Conservation (phyloP, 2,329 filamentous ascomycete species). For the Diplodia seriata region DNA sequence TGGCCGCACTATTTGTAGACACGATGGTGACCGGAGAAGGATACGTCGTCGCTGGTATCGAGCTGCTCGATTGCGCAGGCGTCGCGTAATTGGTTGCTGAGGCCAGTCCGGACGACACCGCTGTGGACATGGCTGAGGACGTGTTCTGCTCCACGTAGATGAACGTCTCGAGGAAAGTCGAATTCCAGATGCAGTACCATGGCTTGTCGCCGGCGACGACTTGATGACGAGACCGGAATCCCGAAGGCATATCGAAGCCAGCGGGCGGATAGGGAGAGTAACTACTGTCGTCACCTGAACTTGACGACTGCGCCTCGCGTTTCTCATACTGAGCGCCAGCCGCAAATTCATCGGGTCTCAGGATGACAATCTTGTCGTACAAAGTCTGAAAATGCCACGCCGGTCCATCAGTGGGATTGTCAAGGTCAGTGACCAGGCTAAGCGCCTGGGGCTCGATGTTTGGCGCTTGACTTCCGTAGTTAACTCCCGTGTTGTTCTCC, state of each 20-base stretch:
- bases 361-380: slow-evolving; percentile 70
- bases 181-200: slow-evolving; percentile 76
- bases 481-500: slow-evolving; percentile 52
- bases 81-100: slow-evolving; percentile 37
- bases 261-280: neutral
- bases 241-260: slow-evolving; percentile 18
- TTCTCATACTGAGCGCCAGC: slow-evolving; percentile 36
- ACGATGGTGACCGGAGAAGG: slow-evolving; percentile 31
- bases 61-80: slow-evolving; percentile 18
- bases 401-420: slow-evolving; percentile 63
- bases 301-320: slow-evolving; percentile 7
- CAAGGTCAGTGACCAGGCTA: slow-evolving; percentile 63
- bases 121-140: slow-evolving; percentile 44
- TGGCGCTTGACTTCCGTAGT: slow-evolving; percentile 69
- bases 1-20: slow-evolving; percentile 34
- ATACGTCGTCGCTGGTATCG: slow-evolving; percentile 12
- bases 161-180: slow-evolving; percentile 70
- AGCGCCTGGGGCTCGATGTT: slow-evolving; percentile 57
- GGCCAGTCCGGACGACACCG: slow-evolving; percentile 33
- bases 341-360: slow-evolving; percentile 50
- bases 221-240: slow-evolving; percentile 49
- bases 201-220: slow-evolving; percentile 64
- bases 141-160: slow-evolving; percentile 66
- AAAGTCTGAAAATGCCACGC: slow-evolving; percentile 68
- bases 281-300: neutral